phyloP scores from a whole-genome alignment of 164 flowering plant genomes.

The Nymphaea thermarum region DNA sequence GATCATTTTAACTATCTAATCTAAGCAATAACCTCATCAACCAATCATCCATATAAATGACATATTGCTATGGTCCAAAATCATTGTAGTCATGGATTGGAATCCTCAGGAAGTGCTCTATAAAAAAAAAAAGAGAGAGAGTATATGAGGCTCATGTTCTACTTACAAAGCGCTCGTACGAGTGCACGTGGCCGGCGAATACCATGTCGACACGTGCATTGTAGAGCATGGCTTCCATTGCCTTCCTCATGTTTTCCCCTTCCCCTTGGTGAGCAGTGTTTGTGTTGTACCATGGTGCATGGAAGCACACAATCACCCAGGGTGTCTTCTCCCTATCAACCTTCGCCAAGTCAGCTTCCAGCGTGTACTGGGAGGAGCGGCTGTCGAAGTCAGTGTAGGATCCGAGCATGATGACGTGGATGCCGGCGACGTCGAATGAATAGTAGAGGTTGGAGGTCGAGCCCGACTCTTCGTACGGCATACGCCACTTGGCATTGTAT shows the following conservation, averaged over 20 bases:
- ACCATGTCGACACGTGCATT: constrained; percentile 61
- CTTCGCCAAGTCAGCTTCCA: constrained; percentile 38
- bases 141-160: background rate
- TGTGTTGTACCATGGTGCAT: constrained; percentile 86
- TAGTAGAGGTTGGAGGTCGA: constrained; percentile 83
- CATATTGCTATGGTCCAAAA: background rate
- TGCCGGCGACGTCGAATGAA: constrained; percentile 65
- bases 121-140: background rate
- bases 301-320: constrained; percentile 61
- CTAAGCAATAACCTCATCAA: too few relatives aligned
- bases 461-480: constrained; percentile 69
- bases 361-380: constrained; percentile 51
- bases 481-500: constrained; percentile 66
- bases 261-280: constrained; percentile 85
- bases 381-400: constrained; percentile 56
- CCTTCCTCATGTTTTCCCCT: constrained; percentile 64
- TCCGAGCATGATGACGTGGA: constrained; percentile 72
- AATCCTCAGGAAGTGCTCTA: background rate
- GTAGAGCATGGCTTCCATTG: constrained; percentile 64
- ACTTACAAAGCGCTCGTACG: constrained; percentile 91
- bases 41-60: background rate
- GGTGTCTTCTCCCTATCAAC: constrained; percentile 56
- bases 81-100: background rate
- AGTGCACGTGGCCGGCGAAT: constrained; percentile 91
- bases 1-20: too few relatives aligned